phyloP scores from a whole-genome alignment of 345 rosid genomes.

The Linum usitatissimum region DNA sequence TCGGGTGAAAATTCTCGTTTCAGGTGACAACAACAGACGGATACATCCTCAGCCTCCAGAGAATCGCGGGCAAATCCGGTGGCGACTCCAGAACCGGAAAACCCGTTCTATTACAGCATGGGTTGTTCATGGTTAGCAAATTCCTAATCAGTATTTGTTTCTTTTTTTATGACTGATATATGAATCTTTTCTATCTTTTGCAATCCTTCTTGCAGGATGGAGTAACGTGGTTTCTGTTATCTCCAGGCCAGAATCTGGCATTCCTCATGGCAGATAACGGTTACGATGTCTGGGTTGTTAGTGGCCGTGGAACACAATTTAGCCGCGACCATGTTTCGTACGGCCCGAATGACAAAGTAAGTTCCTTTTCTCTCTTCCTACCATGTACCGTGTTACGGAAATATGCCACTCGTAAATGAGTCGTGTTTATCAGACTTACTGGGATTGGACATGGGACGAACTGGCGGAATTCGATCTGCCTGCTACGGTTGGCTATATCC shows the following conservation, averaged over 20 bases:
- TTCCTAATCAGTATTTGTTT: not conserved
- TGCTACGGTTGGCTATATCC: slow-evolving; percentile 30
- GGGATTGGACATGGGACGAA: slow-evolving; percentile 61
- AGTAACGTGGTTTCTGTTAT: slow-evolving; percentile 28
- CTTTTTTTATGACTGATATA: not conserved
- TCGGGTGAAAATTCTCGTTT: not conserved
- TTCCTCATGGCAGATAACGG: slow-evolving; percentile 45
- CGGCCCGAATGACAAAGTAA: slow-evolving; percentile 21
- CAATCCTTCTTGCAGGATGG: slow-evolving; percentile 36
- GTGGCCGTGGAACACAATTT: slow-evolving; percentile 35
- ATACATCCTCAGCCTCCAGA: slow-evolving; percentile 43
- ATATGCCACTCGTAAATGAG: not conserved
- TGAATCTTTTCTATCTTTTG: not conserved
- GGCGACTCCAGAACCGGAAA: slow-evolving; percentile 3
- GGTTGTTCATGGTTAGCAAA: slow-evolving; percentile 30
- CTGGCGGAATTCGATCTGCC: slow-evolving; percentile 43
- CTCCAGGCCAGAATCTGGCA: slow-evolving; percentile 34
- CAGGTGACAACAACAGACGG: slow-evolving; percentile 55
- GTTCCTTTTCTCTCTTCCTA: not conserved
- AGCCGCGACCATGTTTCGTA: slow-evolving; percentile 32
- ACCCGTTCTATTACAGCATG: slow-evolving; percentile 46
- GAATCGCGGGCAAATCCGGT: slow-evolving; percentile 31
- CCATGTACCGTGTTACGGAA: not conserved
- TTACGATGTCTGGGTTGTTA: slow-evolving; percentile 37
- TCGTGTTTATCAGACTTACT: slow-evolving; percentile 26